phyloP scores from a whole-genome alignment of 306 rosid genomes.

The Sicyos edulis region DNA sequence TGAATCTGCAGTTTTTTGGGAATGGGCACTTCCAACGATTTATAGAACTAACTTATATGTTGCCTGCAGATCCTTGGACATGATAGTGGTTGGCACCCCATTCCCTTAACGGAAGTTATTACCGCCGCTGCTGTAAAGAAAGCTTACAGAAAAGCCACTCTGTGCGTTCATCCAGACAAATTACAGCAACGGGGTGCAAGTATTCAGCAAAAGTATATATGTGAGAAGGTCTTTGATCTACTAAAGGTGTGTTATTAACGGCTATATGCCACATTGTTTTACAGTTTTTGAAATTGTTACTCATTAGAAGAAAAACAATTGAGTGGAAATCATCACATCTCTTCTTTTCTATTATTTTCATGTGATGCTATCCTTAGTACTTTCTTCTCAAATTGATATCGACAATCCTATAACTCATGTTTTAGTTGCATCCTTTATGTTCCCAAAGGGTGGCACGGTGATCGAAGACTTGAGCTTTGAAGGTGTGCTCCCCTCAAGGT shows the following conservation, averaged over 20 bases:
- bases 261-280: not conserved
- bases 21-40: not conserved
- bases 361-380: not conserved
- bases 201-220: slow-evolving; percentile 79
- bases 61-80: slow-evolving; percentile 80
- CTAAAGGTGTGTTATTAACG: slow-evolving; percentile 54
- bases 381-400: not conserved
- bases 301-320: not conserved
- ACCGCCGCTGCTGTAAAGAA: slow-evolving; percentile 88
- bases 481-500: no score
- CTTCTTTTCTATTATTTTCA: slow-evolving; percentile 10
- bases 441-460: no score
- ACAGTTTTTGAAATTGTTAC: not conserved
- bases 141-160: slow-evolving; percentile 95
- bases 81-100: slow-evolving; percentile 86
- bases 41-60: slow-evolving; percentile 7
- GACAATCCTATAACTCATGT: not conserved
- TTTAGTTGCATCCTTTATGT: no score
- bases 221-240: slow-evolving; percentile 94
- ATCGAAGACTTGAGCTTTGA: no score
- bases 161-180: slow-evolving; percentile 94
- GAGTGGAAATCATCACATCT: not conserved
- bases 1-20: not conserved
- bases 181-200: slow-evolving; percentile 89
- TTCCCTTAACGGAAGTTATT: slow-evolving; percentile 82